Evolutionary conservation across 1,139 yeast species (phyloP).

Genomic region (Meyerozyma guilliermondii): DNA sequence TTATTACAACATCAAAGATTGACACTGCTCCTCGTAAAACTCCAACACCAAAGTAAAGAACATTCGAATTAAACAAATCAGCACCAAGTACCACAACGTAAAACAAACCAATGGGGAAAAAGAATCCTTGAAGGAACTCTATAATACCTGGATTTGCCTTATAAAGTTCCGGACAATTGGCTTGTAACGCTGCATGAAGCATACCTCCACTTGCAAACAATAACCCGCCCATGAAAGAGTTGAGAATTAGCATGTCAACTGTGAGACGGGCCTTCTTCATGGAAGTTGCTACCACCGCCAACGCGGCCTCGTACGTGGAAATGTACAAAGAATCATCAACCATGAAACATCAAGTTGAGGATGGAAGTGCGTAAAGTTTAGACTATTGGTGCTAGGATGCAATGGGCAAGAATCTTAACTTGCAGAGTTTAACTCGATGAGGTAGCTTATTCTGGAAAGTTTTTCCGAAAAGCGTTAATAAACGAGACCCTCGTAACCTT

Average conservation of each 20-base stretch:
- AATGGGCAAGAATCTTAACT: too few relatives aligned
- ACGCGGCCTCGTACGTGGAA: conserved; percentile 73
- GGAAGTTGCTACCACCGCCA: conserved; percentile 77
- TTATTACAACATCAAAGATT: conserved; percentile 52
- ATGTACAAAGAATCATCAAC: conserved; percentile 33
- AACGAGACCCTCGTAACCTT: too few relatives aligned
- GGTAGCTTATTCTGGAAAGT: too few relatives aligned
- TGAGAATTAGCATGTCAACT: conserved; percentile 50
- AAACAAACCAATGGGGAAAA: conserved; percentile 66
- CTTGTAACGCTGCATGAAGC: conserved; percentile 54
- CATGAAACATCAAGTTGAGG: conserved; percentile 3
- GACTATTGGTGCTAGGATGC: too few relatives aligned
- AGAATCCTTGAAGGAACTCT: conserved; percentile 47
- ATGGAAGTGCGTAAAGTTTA: too few relatives aligned
- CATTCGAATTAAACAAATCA: conserved; percentile 69
- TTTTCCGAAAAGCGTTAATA: too few relatives aligned
- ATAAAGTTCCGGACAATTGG: conserved; percentile 41
- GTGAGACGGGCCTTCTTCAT: conserved; percentile 74
- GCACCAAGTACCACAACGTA: conserved; percentile 71
- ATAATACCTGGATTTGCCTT: conserved; percentile 50
- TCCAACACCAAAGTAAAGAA: conserved; percentile 65
- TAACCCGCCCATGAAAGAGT: conserved; percentile 67
- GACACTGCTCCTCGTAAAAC: conserved; percentile 65
- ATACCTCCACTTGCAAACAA: conserved; percentile 71
- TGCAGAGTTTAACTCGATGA: too few relatives aligned